Evolutionary conservation across 2,329 filamentous ascomycete species (phyloP).

Genomic region (Aureobasidium sp.): DNA sequence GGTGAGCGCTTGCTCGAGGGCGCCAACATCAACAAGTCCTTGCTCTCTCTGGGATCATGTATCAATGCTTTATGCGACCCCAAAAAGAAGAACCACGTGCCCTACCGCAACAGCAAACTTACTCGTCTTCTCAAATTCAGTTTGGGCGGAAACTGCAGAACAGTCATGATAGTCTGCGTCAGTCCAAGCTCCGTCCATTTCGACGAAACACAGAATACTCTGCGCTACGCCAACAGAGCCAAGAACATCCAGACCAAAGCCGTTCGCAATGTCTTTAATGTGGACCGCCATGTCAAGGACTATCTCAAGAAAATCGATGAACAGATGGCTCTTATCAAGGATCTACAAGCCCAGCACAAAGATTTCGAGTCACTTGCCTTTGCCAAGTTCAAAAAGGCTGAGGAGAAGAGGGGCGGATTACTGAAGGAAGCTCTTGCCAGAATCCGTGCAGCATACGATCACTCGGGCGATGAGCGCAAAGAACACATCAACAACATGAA

Average conservation of each 20-base stretch:
- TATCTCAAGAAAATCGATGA: constrained; percentile 99
- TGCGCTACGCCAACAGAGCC: constrained; percentile 92
- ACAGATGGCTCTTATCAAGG: constrained; percentile 93
- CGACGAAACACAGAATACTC: constrained; percentile 95
- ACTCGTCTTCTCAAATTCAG: constrained; percentile 95
- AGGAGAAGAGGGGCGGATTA: constrained; percentile 70
- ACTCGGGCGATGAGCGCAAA: constrained; percentile 65
- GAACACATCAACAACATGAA: constrained; percentile 75
- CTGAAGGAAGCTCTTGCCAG: constrained; percentile 70
- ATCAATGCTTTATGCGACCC: constrained; percentile 97
- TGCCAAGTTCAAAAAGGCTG: constrained; percentile 82
- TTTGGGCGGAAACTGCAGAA: constrained; percentile 94
- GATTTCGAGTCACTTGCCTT: constrained; percentile 76
- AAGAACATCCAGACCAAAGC: constrained; percentile 99
- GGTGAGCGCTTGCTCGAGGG: constrained; percentile 87
- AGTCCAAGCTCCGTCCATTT: constrained; percentile 95
- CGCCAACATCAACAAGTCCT: constrained; percentile 98
- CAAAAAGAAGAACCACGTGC: constrained; percentile 84
- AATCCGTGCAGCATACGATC: constrained; percentile 74
- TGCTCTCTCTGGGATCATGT: constrained; percentile 88
- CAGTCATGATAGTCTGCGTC: constrained; percentile 98
- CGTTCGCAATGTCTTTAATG: constrained; percentile 97
- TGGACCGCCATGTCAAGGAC: constrained; percentile 98
- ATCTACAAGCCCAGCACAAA: constrained; percentile 86
- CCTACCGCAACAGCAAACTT: constrained; percentile 95